Evolutionary conservation across 345 rosid genomes (phyloP).

Genomic region (Moringa oleifera): DNA sequence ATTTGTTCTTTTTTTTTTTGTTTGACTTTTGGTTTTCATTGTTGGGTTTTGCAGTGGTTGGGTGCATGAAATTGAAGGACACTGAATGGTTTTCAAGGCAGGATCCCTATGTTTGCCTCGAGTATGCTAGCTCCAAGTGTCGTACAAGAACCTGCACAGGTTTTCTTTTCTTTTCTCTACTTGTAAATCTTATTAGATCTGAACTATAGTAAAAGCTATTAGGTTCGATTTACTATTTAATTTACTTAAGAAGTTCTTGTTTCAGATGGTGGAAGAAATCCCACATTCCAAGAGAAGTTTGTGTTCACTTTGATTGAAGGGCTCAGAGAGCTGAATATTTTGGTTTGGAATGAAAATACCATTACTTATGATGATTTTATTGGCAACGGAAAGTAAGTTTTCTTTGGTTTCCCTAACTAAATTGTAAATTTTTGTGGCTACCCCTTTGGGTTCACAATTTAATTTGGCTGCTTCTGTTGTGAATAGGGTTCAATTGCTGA

Average conservation of each 20-base stretch:
- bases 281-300: conserved; percentile 88
- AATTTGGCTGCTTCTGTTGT: conserved; percentile 10
- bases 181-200: conserved; percentile 5
- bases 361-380: conserved; percentile 65
- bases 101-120: conserved; percentile 63
- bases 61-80: conserved; percentile 60
- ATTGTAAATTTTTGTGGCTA: background rate
- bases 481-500: conserved; percentile 64
- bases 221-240: background rate
- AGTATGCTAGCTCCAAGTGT: conserved; percentile 39
- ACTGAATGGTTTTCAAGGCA: conserved; percentile 72
- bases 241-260: background rate
- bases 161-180: conserved; percentile 1
- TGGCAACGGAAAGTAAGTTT: conserved; percentile 75
- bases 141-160: conserved; percentile 76
- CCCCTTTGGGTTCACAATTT: conserved; percentile 11
- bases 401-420: background rate
- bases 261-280: conserved; percentile 78
- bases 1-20: background rate
- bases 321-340: conserved; percentile 52
- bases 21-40: conserved; percentile 2
- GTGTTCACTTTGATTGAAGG: conserved; percentile 72
- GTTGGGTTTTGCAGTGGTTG: conserved; percentile 38
- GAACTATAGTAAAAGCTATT: background rate
- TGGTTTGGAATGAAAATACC: conserved; percentile 81